Percentiles rank a stretch among this genome's conserved stretches.
These are phyloP conservation scores for Fusarium fracticaudum DNA, from an alignment of 2,329 filamentous ascomycete species.

Conservation along the genomic window DNA sequence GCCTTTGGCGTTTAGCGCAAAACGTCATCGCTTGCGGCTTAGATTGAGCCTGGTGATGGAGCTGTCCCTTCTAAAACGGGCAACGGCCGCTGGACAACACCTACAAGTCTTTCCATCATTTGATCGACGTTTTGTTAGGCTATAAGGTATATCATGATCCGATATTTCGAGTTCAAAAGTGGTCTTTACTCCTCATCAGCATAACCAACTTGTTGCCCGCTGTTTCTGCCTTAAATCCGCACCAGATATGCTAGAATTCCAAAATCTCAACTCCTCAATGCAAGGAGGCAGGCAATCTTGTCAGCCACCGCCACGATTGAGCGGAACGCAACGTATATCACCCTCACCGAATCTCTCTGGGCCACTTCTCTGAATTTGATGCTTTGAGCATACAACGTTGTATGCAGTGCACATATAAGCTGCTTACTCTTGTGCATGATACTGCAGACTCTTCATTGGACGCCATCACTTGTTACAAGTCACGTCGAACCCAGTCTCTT, in stretches of 20 bases:
- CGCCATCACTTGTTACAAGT: conserved; percentile 1
- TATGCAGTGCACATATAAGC: conserved; percentile 7
- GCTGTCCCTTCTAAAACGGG: conserved; percentile 18
- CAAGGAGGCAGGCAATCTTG: conserved; percentile 21
- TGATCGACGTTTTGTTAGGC: neutral
- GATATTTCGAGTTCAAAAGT: neutral
- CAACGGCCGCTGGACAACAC: conserved; percentile 12
- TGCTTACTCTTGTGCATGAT: neutral
- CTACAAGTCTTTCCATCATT: neutral
- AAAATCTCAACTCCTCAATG: conserved; percentile 3
- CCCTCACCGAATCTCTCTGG: neutral
- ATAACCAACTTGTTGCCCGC: neutral
- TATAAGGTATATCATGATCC: neutral
- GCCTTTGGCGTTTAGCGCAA: conserved; percentile 17
- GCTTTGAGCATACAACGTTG: conserved; percentile 24
- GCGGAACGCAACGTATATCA: conserved; percentile 12
- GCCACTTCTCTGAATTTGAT: neutral
- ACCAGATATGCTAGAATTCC: neutral
- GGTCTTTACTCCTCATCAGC: no score
- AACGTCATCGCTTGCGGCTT: conserved; percentile 39
- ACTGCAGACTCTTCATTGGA: neutral
- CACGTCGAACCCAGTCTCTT: neutral
- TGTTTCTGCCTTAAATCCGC: neutral
- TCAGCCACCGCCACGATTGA: conserved; percentile 36
- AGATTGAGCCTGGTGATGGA: conserved; percentile 28